Evolutionary conservation across 768 basidiomycete genomes (phyloP), one percentile per base, ranked within the genome.

Genomic region (Pholiota microspora): DNA sequence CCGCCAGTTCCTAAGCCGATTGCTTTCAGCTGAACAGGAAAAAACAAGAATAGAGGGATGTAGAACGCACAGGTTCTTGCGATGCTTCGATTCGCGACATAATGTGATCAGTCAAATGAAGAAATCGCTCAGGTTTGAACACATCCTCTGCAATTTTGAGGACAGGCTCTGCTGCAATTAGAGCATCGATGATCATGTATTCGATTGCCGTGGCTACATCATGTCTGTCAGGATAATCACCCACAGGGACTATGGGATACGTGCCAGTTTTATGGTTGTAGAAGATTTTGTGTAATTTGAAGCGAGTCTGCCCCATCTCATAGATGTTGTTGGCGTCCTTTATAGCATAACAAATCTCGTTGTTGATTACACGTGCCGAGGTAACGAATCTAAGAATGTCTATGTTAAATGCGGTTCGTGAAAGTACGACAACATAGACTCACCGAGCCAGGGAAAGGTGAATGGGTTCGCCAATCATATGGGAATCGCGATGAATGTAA

Each of bases 131-230:
- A 0, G 89, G 84, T 15, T 88, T 66, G 24, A 76, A 66, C 13
- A 92, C 77, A 4, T 72, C 70, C 0, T 75, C 66, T 0, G 87
- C 82, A 45, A 93, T 78, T 40, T 83, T 74, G 64, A 92, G 66
- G 54, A 78, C 53, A 0, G 83, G 78, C 32, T 94, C 88, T 0
- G 92, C 92, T 0, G 71, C 70, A 0, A 85, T 69, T 3, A 94
- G 75, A 0, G 79, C 88, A 59, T 93, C 91, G 12, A 90, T 76
- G n/a, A 93, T 73, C 92, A 93, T 93, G 62, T 86, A 81, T 66
- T 92, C 92, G 48, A 92, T 86, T 0, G 88, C 83, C 59, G 80
- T 87, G 2, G 88, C 89, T 88, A 64, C 3, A 8, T 1, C 9
- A 42, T 4, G 13, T 24, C 5, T 36, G 25, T 16, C 16, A 12